phyloP scores from a whole-genome alignment of 148 eudicot genomes.

The Rhododendron mucronatum region DNA sequence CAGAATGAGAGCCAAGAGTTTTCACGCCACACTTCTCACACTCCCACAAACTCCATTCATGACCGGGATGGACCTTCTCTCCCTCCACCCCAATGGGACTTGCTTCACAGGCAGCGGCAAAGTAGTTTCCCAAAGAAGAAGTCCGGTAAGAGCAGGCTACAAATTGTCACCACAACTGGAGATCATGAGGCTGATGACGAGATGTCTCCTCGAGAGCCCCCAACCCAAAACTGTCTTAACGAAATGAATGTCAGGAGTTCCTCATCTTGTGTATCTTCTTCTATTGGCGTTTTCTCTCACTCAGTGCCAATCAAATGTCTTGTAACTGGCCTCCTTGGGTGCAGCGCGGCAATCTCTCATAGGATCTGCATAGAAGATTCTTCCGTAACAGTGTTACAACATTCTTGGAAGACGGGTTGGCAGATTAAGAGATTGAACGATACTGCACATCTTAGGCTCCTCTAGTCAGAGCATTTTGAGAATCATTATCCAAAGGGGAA shows the following conservation, averaged over 20 bases:
- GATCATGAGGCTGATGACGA: slow-evolving; percentile 84
- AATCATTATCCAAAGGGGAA: not conserved
- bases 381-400: slow-evolving; percentile 80
- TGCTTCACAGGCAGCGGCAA: slow-evolving; percentile 60
- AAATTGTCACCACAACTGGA: slow-evolving; percentile 71
- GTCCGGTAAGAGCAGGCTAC: slow-evolving; percentile 96
- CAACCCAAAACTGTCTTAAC: slow-evolving; percentile 29
- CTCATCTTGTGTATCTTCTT: slow-evolving; percentile 29
- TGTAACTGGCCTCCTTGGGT: slow-evolving; percentile 79
- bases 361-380: slow-evolving; percentile 92
- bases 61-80: slow-evolving; percentile 54
- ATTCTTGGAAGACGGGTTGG: slow-evolving; percentile 90
- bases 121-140: slow-evolving; percentile 52
- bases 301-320: slow-evolving; percentile 81
- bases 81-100: slow-evolving; percentile 57
- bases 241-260: slow-evolving; percentile 34
- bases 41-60: slow-evolving; percentile 28
- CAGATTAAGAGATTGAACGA: slow-evolving; percentile 95
- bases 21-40: slow-evolving; percentile 38
- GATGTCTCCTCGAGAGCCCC: slow-evolving; percentile 64
- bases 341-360: slow-evolving; percentile 66
- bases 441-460: slow-evolving; percentile 85
- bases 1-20: slow-evolving; percentile 51
- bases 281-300: slow-evolving; percentile 83
- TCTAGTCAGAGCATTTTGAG: slow-evolving; percentile 27